phyloP scores from a whole-genome alignment of 78 protist species.

The Diacronema lutheri region DNA sequence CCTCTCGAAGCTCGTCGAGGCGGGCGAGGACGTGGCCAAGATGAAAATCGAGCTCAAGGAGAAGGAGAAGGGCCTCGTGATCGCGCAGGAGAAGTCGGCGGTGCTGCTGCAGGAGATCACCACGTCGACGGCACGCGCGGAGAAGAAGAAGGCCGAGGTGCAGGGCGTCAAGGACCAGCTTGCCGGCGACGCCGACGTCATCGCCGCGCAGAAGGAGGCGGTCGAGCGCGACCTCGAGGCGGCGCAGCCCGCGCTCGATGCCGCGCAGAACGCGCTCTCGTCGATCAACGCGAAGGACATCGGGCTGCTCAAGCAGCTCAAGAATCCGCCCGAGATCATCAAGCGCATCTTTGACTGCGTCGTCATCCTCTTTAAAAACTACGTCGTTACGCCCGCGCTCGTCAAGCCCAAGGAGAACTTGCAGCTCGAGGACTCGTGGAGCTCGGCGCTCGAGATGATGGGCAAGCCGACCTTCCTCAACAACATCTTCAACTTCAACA shows the following conservation, averaged over 20 bases:
- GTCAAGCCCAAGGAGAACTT: conserved; percentile 16
- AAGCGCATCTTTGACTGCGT: conserved; percentile 82
- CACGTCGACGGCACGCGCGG: conserved; percentile 60
- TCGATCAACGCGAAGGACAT: conserved; percentile 72
- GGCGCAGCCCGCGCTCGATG: conserved; percentile 67
- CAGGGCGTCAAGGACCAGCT: conserved; percentile 42
- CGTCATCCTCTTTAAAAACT: conserved; percentile 47
- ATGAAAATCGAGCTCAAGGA: conserved; percentile 69
- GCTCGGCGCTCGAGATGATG: conserved; percentile 40
- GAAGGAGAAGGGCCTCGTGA: conserved; percentile 67
- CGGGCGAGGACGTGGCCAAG: conserved; percentile 59
- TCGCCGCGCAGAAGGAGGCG: conserved; percentile 57
- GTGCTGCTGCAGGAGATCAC: conserved; percentile 65
- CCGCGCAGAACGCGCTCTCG: conserved; percentile 72
- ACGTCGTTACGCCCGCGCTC: background rate
- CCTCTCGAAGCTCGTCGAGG: conserved; percentile 72
- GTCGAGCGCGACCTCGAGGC: conserved; percentile 76
- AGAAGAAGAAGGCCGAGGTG: conserved; percentile 62
- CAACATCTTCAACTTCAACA: conserved; percentile 47
- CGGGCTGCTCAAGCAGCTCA: conserved; percentile 47
- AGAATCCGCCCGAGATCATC: conserved; percentile 75
- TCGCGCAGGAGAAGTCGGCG: conserved; percentile 55
- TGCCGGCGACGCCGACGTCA: conserved; percentile 45
- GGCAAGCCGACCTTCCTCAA: conserved; percentile 41
- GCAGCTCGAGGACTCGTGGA: conserved; percentile 60